Evolutionary conservation across 179 eudicot genomes (phyloP).

Genomic region (Amaranthus tricolor): DNA sequence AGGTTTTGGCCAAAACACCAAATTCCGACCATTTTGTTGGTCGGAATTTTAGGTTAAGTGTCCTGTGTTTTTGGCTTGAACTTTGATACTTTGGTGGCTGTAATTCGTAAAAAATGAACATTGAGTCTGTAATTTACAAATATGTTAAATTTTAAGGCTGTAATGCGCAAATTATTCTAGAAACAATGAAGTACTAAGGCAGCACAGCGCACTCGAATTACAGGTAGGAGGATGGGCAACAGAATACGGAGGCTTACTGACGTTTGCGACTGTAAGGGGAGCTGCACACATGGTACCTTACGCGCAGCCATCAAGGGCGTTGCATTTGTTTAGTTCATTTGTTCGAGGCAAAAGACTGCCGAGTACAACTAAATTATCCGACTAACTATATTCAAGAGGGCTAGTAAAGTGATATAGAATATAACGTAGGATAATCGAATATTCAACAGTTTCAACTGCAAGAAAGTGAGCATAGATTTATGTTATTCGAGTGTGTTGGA

Average conservation of each 20-base stretch:
- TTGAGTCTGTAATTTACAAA: too few relatives aligned
- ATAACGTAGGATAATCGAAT: not conserved
- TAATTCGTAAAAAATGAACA: too few relatives aligned
- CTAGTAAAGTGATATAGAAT: not conserved
- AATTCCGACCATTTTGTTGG: too few relatives aligned
- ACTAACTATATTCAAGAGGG: not conserved
- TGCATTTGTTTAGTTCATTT: slow-evolving; percentile 81
- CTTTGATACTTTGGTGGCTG: too few relatives aligned
- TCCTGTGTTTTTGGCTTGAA: too few relatives aligned
- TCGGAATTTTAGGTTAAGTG: too few relatives aligned
- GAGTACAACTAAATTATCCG: slow-evolving; percentile 42
- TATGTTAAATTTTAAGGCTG: too few relatives aligned
- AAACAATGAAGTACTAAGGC: not conserved
- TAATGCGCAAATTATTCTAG: too few relatives aligned
- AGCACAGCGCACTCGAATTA: not conserved
- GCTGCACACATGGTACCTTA: slow-evolving; percentile 99
- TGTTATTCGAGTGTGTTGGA: slow-evolving; percentile 8
- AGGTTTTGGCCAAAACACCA: too few relatives aligned
- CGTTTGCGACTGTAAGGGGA: slow-evolving; percentile 95
- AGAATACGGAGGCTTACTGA: slow-evolving; percentile 75
- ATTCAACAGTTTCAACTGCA: not conserved
- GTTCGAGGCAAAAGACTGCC: slow-evolving; percentile 66
- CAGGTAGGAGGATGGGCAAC: slow-evolving; percentile 97
- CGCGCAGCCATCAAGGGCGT: slow-evolving; percentile 88
- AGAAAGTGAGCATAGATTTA: slow-evolving; percentile 2